phyloP scores from a whole-genome alignment of 305 asterid genomes.

The Fraxinus latifolia region DNA sequence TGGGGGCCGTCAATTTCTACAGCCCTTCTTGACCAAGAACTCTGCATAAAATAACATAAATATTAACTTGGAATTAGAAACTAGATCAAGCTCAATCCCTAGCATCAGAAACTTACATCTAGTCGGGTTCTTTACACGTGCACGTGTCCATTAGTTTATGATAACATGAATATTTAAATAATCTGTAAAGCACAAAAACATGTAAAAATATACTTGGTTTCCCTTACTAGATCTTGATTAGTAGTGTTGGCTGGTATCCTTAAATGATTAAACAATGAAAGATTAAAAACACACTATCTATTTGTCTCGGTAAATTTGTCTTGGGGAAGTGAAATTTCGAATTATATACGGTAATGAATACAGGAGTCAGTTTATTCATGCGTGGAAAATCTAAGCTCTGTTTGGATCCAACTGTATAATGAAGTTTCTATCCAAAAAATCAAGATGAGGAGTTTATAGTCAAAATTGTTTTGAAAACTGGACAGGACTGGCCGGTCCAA shows the following conservation, averaged over 20 bases:
- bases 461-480: neutral
- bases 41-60: constrained; percentile 21
- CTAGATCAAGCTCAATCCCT: neutral
- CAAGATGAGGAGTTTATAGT: neutral
- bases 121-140: neutral
- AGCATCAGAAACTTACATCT: neutral
- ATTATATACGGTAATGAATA: neutral
- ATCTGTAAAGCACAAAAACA: neutral
- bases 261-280: neutral
- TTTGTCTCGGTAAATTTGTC: neutral
- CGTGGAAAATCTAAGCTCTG: neutral
- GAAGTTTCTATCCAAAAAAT: neutral
- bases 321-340: neutral
- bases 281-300: neutral
- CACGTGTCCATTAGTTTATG: neutral
- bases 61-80: neutral
- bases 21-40: constrained; percentile 48
- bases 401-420: neutral
- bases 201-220: neutral
- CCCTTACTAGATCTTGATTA: neutral
- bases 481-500: neutral
- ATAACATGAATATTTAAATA: neutral
- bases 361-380: neutral
- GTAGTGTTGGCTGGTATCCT: neutral
- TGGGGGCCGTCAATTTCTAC: constrained; percentile 42